phyloP scores from a whole-genome alignment of 2,329 filamentous ascomycete species.

The Clarireedia monteithiana region DNA sequence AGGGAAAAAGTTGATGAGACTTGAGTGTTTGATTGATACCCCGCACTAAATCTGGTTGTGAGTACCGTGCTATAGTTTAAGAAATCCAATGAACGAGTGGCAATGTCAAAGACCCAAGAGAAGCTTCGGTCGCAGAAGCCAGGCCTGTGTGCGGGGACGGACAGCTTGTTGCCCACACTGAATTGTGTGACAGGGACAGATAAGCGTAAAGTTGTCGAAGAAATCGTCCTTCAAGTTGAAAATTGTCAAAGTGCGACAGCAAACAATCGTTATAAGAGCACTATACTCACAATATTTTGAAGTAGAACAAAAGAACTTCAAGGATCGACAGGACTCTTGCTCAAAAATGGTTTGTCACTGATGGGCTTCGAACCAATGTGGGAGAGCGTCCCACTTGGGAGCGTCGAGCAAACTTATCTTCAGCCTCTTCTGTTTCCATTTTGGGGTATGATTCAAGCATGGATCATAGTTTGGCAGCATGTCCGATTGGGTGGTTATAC shows the following conservation, averaged over 20 bases:
- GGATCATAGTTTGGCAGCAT: neutral
- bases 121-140: no score
- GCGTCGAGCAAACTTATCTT: slow-evolving; percentile 5
- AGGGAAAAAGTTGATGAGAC: neutral
- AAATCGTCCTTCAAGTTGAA: no score
- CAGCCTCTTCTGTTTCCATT: slow-evolving; percentile 12
- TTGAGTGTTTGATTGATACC: neutral
- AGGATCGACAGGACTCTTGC: neutral
- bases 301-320: neutral
- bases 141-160: no score
- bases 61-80: no score
- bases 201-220: no score
- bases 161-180: no score
- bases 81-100: no score
- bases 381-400: neutral
- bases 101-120: no score
- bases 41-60: no score
- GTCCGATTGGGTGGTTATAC: neutral
- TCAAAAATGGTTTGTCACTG: slow-evolving; percentile 6
- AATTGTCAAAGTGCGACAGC: no score
- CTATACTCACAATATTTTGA: neutral
- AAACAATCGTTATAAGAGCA: no score
- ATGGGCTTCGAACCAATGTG: neutral
- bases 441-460: slow-evolving; percentile 3
- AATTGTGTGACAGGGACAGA: no score